Percentiles rank a stretch among this genome's conserved stretches.
These are phyloP conservation scores for Eragrostis curvula DNA, from an alignment of 176 grass and related monocot genomes.

Conservation along the genomic window DNA sequence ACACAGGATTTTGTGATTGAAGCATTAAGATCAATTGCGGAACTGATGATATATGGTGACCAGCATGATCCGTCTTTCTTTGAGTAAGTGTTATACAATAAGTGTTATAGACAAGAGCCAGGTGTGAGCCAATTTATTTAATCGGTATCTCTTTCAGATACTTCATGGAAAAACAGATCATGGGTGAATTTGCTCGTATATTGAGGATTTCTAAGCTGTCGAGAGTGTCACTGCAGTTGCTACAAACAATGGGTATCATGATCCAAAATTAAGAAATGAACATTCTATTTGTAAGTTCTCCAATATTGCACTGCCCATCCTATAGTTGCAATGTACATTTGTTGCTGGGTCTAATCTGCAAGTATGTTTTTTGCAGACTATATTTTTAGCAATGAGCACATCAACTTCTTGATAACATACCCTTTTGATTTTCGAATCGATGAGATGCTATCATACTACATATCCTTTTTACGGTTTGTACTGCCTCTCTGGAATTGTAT, in stretches of 20 bases:
- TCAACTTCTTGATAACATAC: constrained; percentile 94
- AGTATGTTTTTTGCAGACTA: constrained; percentile 72
- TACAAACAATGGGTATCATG: constrained; percentile 99
- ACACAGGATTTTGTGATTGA: constrained; percentile 97
- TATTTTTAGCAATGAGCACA: constrained; percentile 99
- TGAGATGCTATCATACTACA: constrained; percentile 94
- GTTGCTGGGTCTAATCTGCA: constrained; percentile 44
- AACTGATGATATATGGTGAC: constrained; percentile 96
- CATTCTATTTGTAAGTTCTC: constrained; percentile 91
- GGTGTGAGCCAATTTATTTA: constrained; percentile 2
- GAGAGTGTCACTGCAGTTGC: constrained; percentile 89
- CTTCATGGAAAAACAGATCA: constrained; percentile 99
- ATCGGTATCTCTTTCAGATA: constrained; percentile 64
- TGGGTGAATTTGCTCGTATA: constrained; percentile 95
- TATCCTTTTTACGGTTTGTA: constrained; percentile 94
- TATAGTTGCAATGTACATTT: constrained; percentile 30
- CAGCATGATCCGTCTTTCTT: constrained; percentile 92
- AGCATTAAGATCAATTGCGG: constrained; percentile 93
- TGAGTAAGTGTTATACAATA: constrained; percentile 70
- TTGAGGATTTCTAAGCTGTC: constrained; percentile 76
- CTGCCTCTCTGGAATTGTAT: neutral
- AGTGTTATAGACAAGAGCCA: constrained; percentile 32
- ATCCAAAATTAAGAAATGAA: constrained; percentile 98
- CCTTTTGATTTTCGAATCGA: constrained; percentile 96
- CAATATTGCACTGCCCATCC: constrained; percentile 1